Conservation (phyloP, 768 basidiomycete genomes). For the Podaxis sp. region DNA sequence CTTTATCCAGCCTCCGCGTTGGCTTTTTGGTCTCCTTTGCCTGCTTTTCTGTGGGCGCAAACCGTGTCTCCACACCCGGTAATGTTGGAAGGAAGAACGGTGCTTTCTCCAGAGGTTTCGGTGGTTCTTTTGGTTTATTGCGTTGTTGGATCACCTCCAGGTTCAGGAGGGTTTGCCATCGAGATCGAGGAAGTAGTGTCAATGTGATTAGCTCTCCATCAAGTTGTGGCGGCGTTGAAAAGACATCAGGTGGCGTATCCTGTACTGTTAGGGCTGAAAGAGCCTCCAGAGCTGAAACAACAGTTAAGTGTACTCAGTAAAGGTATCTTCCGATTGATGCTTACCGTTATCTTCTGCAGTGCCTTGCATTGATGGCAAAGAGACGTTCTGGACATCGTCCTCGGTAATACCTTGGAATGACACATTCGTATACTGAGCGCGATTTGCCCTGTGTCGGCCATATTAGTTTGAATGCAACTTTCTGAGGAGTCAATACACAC, state of each 20-base stretch:
- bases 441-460: conserved; percentile 72
- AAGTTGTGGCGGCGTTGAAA: conserved; percentile 85
- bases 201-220: conserved; percentile 91
- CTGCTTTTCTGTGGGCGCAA: conserved; percentile 54
- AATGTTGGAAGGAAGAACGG: conserved; percentile 97
- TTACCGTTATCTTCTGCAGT: conserved; percentile 77
- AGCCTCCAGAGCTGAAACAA: conserved; percentile 60
- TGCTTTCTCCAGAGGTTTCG: conserved; percentile 92
- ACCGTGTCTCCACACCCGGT: conserved; percentile 82
- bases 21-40: conserved; percentile 38
- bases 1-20: conserved; percentile 54
- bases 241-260: conserved; percentile 65
- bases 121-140: conserved; percentile 95
- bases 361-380: conserved; percentile 85
- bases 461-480: conserved; percentile 6
- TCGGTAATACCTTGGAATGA: conserved; percentile 80
- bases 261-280: conserved; percentile 63
- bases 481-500: conserved; percentile 36
- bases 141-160: conserved; percentile 94
- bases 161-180: conserved; percentile 97
- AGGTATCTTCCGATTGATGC: conserved; percentile 14
- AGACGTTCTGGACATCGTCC: conserved; percentile 65
- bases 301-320: not conserved
- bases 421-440: conserved; percentile 89
- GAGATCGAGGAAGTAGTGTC: conserved; percentile 85